These are phyloP conservation scores for Mycena floridula DNA, from an alignment of 768 basidiomycete genomes.

Conservation along the genomic window DNA sequence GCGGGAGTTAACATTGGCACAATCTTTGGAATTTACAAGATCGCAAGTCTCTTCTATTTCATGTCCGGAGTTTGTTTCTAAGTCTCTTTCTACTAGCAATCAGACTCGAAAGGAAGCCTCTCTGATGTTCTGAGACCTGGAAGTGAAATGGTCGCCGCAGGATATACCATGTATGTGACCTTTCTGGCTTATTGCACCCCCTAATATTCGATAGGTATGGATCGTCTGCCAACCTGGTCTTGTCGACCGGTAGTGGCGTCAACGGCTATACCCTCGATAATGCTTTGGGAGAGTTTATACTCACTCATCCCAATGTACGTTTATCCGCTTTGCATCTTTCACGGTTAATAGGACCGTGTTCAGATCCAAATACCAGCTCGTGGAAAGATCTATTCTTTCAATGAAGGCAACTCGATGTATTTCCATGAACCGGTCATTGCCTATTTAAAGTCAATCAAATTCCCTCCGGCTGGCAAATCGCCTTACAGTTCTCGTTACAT, in stretches of 20 bases:
- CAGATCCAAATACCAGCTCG: slow-evolving; percentile 90
- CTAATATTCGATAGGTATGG: slow-evolving; percentile 46
- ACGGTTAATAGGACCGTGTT: slow-evolving; percentile 2
- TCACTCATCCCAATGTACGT: slow-evolving; percentile 90
- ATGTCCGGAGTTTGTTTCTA: neutral
- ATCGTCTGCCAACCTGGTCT: slow-evolving; percentile 93
- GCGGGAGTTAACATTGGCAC: slow-evolving; percentile 98
- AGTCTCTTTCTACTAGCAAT: slow-evolving; percentile 36
- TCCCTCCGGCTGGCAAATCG: slow-evolving; percentile 65
- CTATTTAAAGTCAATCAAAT: slow-evolving; percentile 91
- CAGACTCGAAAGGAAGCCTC: slow-evolving; percentile 73
- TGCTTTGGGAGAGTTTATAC: slow-evolving; percentile 93
- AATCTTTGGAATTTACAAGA: slow-evolving; percentile 93
- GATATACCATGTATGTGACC: slow-evolving; percentile 84
- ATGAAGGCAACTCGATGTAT: slow-evolving; percentile 96
- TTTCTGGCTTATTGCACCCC: slow-evolving; percentile 1
- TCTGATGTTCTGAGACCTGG: slow-evolving; percentile 91
- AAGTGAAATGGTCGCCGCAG: slow-evolving; percentile 94
- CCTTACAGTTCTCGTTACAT: slow-evolving; percentile 94
- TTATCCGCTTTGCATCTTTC: neutral
- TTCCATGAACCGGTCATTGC: slow-evolving; percentile 77
- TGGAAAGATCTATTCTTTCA: slow-evolving; percentile 99
- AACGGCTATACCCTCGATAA: slow-evolving; percentile 98
- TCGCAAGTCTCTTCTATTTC: slow-evolving; percentile 47
- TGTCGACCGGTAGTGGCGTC: slow-evolving; percentile 92